Conservation (phyloP, 352 stramenopile species). For the Pythium utonaiense region DNA sequence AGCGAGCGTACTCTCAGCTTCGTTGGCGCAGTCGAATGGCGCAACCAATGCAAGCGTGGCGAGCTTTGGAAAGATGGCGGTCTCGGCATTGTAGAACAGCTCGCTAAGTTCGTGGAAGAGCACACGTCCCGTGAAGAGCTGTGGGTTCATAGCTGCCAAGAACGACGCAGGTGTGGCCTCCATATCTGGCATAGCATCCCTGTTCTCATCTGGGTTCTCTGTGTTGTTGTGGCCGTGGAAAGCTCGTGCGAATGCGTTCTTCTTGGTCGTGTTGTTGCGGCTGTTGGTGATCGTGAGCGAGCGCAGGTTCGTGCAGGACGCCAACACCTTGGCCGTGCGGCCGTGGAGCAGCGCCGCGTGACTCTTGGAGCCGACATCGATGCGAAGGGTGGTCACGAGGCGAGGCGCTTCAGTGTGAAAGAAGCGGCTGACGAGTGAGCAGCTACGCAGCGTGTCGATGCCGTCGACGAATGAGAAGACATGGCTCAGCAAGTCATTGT, state of each 20-base stretch:
- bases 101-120: slow-evolving; percentile 35
- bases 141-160: slow-evolving; percentile 18
- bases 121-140: slow-evolving; percentile 34
- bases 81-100: slow-evolving; percentile 15
- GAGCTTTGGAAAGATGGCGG: slow-evolving; percentile 35
- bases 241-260: slow-evolving; percentile 32
- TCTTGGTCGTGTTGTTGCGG: slow-evolving; percentile 27
- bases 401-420: slow-evolving; percentile 39
- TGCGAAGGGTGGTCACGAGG: slow-evolving; percentile 41
- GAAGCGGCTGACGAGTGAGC: slow-evolving; percentile 44
- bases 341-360: slow-evolving; percentile 13
- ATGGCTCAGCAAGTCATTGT: slow-evolving; percentile 51
- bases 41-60: slow-evolving; percentile 38
- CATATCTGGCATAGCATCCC: background rate
- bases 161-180: slow-evolving; percentile 4
- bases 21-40: slow-evolving; percentile 60
- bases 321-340: slow-evolving; percentile 26
- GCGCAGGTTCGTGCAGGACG: slow-evolving; percentile 38
- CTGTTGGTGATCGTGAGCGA: slow-evolving; percentile 50
- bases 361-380: slow-evolving; percentile 27
- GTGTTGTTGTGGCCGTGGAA: slow-evolving; percentile 4
- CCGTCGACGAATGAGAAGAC: slow-evolving; percentile 58
- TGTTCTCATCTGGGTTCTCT: background rate
- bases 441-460: slow-evolving; percentile 37
- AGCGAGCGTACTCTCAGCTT: slow-evolving; percentile 43